A percentile compares a stretch with the other conserved stretches of the same genome.
Evolutionary conservation across 345 rosid genomes (phyloP).

Genomic region (Laguncularia racemosa): DNA sequence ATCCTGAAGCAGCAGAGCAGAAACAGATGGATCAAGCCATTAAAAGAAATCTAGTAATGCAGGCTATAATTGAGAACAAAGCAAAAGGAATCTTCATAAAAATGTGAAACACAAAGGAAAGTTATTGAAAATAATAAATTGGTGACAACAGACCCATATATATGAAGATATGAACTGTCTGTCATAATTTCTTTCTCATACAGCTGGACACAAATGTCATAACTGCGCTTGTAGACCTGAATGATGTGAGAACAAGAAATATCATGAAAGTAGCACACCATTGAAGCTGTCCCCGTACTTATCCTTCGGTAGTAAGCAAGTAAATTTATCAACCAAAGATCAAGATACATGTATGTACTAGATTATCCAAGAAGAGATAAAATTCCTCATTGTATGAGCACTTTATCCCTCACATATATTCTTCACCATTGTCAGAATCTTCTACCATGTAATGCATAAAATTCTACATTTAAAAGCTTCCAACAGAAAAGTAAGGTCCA

Average conservation of each 20-base stretch:
- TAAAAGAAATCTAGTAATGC: neutral
- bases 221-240: constrained; percentile 85
- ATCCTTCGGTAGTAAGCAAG: too few species aligned
- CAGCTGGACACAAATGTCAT: constrained; percentile 65
- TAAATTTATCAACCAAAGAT: neutral
- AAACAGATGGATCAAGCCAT: constrained; percentile 8
- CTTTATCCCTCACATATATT: too few species aligned
- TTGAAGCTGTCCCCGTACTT: neutral
- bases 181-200: constrained; percentile 85
- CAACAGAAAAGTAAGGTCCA: too few species aligned
- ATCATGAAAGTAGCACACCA: neutral
- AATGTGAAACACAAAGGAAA: constrained; percentile 4
- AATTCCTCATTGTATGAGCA: too few species aligned
- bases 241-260: constrained; percentile 10
- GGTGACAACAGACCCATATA: constrained; percentile 57
- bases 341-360: too few species aligned
- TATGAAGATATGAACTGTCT: constrained; percentile 59
- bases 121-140: constrained; percentile 1
- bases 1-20: constrained; percentile 34
- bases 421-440: too few species aligned
- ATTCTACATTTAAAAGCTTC: too few species aligned
- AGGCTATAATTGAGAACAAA: neutral
- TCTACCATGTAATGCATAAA: too few species aligned
- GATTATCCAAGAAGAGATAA: too few species aligned
- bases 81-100: neutral